These are phyloP conservation scores for Brassica cretica DNA, from an alignment of 345 rosid species.

Conservation along the genomic window DNA sequence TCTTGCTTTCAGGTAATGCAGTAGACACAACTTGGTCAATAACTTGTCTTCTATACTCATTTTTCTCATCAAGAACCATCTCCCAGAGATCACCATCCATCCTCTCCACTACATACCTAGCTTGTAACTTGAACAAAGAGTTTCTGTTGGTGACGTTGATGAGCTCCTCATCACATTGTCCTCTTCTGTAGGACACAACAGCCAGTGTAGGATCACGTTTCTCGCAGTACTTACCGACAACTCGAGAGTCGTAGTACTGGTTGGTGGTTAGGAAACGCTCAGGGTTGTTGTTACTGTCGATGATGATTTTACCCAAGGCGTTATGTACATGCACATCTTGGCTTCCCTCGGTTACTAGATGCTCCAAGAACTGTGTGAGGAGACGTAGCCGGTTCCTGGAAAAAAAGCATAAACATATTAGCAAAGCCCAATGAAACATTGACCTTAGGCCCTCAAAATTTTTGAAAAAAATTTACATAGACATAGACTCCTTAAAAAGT, in stretches of 20 bases:
- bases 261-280: slow-evolving; percentile 98
- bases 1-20: slow-evolving; percentile 92
- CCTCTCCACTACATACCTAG: slow-evolving; percentile 99
- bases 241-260: slow-evolving; percentile 95
- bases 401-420: slow-evolving; percentile 40
- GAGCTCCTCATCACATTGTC: slow-evolving; percentile 97
- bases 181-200: slow-evolving; percentile 95
- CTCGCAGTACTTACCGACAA: slow-evolving; percentile 99
- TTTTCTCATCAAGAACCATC: slow-evolving; percentile 85
- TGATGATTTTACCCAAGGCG: slow-evolving; percentile 98
- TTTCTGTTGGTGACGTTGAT: slow-evolving; percentile 94
- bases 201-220: slow-evolving; percentile 99
- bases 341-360: slow-evolving; percentile 99
- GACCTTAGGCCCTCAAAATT: too few relatives aligned
- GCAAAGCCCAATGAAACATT: not conserved
- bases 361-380: slow-evolving; percentile 99
- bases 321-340: slow-evolving; percentile 98
- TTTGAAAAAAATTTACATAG: too few relatives aligned
- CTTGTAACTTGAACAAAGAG: slow-evolving; percentile 94
- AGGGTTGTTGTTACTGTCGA: slow-evolving; percentile 98
- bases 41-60: slow-evolving; percentile 84
- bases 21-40: slow-evolving; percentile 98
- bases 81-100: slow-evolving; percentile 99
- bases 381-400: slow-evolving; percentile 96
- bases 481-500: too few relatives aligned